Conservation (phyloP, 108 stramenopile species). For the Aurantiochytrium sp. region DNA sequence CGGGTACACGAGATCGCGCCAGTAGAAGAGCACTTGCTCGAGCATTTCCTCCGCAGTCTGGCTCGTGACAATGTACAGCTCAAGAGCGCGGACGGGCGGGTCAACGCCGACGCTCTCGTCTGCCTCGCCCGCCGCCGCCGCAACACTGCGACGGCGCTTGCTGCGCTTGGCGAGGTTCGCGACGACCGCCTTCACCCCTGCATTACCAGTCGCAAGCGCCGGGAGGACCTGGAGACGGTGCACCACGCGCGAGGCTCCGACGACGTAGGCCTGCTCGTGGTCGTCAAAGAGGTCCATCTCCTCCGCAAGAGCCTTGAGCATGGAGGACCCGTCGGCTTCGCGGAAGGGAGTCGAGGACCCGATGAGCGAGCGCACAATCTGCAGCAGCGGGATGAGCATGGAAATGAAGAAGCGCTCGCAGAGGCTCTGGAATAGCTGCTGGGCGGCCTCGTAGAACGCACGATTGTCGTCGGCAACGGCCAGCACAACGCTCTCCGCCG, state of each 20-base stretch:
- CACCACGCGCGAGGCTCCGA: background rate
- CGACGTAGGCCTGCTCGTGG: background rate
- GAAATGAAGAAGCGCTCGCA: slow-evolving; percentile 1
- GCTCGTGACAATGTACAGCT: background rate
- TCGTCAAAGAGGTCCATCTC: background rate
- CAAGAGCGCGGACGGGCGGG: background rate
- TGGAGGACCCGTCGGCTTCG: background rate
- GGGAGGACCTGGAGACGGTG: background rate
- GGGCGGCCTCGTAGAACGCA: background rate
- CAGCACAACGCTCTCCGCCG: background rate
- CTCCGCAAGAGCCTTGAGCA: background rate
- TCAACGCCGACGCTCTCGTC: too few relatives aligned
- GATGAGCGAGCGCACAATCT: background rate
- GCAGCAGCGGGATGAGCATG: background rate
- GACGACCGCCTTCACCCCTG: background rate
- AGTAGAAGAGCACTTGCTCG: background rate
- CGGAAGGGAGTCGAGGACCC: background rate
- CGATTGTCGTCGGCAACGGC: background rate
- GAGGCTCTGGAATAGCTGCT: background rate
- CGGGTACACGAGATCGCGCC: slow-evolving; percentile 18
- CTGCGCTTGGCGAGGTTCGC: too few relatives aligned
- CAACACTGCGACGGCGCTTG: background rate
- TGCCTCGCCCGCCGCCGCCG: background rate
- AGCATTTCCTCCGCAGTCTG: background rate
- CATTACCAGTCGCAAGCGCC: background rate